Base-by-base conservation (phyloP, 2,329 filamentous ascomycete genomes). In the Xylaria sp. region DNA sequence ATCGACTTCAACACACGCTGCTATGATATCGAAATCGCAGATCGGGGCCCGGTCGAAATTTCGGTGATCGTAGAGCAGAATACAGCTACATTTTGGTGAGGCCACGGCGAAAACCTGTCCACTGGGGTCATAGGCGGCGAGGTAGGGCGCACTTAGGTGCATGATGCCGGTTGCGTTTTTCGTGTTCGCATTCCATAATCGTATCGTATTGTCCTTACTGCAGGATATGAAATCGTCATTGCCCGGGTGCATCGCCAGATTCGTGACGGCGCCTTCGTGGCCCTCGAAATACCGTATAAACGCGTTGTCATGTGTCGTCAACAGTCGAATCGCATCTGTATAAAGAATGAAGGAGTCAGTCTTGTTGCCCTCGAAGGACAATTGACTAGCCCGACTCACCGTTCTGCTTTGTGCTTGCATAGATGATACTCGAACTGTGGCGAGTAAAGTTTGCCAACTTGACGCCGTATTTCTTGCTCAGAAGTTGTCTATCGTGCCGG, bases 211-310 rank as follows among this genome's bases (percentile, higher is more conserved):
- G 73, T 99, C 94, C 65, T 89, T 86, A 54, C 89, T 89, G 74
- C 91, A 95, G 13, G 92, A 97, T 59, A 99, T 85, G 77, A 99
- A 97, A 66, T 89, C 88, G 74, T 99, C 94, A 68, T 83, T 86
- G 52, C 91, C 89, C 0, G 94, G 94, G 65, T 92, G 93, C 63
- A 97, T 83, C 1, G 89, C 80, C 34, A 99, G 82, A 62, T 83
- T 89, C 16, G 93, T 97, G 42, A 99, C 94, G 58, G 87, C 81
- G 60, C 84, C 88, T 48, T 90, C 89, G 74, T 99, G 94, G 54
- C 93, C 94, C 62, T 90, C 88, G 73, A 97, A 99, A 76, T 99
- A 99, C 63, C 94, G 89, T 63, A 97, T 90, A 74, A 96, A 99
- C 60, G 88, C 90, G 76, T 97, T 97, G 74, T 97, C 94, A 75